phyloP scores from a whole-genome alignment of 2,329 filamentous ascomycete genomes.

The Bipolaris zeicola region DNA sequence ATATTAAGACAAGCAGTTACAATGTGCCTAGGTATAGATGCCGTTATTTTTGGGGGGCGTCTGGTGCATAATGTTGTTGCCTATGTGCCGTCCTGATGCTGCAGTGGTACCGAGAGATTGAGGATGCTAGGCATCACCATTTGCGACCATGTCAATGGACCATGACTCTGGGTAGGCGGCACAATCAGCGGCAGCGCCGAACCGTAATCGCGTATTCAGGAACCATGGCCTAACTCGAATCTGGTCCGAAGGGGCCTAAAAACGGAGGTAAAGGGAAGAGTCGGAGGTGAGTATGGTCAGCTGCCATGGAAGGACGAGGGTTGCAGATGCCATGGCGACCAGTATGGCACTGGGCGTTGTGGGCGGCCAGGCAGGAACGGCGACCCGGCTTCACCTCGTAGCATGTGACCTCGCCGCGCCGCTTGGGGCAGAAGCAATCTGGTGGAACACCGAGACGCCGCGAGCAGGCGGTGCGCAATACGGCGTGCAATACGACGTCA shows the following conservation, averaged over 20 bases:
- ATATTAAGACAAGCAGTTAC: background rate
- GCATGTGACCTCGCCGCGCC: conserved; percentile 24
- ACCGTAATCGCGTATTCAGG: conserved; percentile 23
- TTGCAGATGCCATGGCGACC: conserved; percentile 16
- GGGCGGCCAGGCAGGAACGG: conserved; percentile 23
- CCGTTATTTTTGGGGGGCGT: background rate
- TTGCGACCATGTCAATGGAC: conserved; percentile 34
- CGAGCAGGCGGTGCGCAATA: background rate
- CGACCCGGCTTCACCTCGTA: conserved; percentile 32
- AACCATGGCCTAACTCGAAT: conserved; percentile 22
- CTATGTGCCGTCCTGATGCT: conserved; percentile 13
- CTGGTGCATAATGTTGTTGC: conserved; percentile 20
- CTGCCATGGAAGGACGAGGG: conserved; percentile 36
- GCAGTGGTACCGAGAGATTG: conserved; percentile 6
- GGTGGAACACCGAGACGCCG: conserved; percentile 26
- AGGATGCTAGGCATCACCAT: conserved; percentile 42
- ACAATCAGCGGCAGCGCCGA: conserved; percentile 24
- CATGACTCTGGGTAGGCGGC: conserved; percentile 25
- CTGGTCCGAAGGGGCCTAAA: conserved; percentile 40
- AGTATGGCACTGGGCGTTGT: conserved; percentile 26
- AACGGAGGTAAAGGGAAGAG: conserved; percentile 28
- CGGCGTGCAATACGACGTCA: too few relatives aligned
- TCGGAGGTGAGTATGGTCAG: conserved; percentile 38
- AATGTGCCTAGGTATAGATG: conserved; percentile 1
- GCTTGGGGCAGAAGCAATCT: conserved; percentile 19